These are phyloP conservation scores for Pseudocercospora eumusae DNA, from an alignment of 2,329 filamentous ascomycete species.

Conservation along the genomic window DNA sequence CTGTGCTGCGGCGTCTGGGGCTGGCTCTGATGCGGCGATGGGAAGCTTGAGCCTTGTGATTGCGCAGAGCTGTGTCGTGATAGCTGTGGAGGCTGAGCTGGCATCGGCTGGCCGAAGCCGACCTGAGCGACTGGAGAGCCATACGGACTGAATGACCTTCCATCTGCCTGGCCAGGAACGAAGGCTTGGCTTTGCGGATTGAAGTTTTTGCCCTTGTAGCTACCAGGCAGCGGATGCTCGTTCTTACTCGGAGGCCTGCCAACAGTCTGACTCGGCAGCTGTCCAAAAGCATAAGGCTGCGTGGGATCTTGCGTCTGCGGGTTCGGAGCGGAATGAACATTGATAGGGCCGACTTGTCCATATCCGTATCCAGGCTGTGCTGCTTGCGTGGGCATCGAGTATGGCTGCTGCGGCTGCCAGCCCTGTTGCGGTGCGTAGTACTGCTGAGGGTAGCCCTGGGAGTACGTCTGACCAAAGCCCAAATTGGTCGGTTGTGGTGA, in stretches of 20 bases:
- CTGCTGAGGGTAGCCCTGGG: constrained; percentile 28
- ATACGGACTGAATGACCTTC: constrained; percentile 32
- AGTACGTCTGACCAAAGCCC: constrained; percentile 21
- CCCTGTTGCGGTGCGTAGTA: constrained; percentile 31
- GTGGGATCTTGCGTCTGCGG: constrained; percentile 40
- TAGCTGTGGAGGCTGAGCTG: constrained; percentile 24
- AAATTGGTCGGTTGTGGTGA: constrained; percentile 30
- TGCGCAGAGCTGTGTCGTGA: constrained; percentile 40
- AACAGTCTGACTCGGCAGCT: constrained; percentile 69
- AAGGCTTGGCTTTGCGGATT: constrained; percentile 95
- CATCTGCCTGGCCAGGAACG: constrained; percentile 61
- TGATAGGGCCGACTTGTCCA: neutral
- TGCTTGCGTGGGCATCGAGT: constrained; percentile 30
- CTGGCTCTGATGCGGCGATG: constrained; percentile 29
- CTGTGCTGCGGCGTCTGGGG: constrained; percentile 27
- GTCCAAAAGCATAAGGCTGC: constrained; percentile 70
- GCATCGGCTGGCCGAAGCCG: constrained; percentile 16
- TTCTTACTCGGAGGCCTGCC: constrained; percentile 70
- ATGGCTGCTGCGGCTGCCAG: constrained; percentile 36
- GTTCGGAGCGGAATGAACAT: neutral
- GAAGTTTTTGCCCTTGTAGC: constrained; percentile 81
- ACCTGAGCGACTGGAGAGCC: constrained; percentile 19
- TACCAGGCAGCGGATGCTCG: constrained; percentile 82
- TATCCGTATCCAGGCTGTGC: constrained; percentile 22
- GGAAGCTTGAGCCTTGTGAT: constrained; percentile 35